Percentiles rank a stretch among this genome's conserved stretches.
phyloP scores from a whole-genome alignment of 2,329 filamentous ascomycete genomes.

The Colletotrichum melonis region DNA sequence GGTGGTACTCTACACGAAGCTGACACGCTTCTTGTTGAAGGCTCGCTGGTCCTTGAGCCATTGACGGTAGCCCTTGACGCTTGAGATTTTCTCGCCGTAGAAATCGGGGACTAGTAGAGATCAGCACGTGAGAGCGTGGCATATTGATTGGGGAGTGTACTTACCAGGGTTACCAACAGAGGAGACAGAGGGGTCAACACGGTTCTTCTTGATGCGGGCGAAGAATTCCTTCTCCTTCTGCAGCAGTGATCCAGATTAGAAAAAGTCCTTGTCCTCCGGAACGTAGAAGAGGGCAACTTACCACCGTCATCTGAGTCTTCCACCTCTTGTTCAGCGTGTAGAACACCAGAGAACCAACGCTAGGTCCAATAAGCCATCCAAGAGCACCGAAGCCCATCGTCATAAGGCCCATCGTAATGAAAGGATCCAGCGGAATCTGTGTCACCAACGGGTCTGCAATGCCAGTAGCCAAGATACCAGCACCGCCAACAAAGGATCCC shows the following conservation, averaged over 20 bases:
- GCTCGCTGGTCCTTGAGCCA: constrained; percentile 98
- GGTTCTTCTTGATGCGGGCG: constrained; percentile 87
- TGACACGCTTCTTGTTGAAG: constrained; percentile 90
- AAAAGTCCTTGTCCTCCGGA: not conserved
- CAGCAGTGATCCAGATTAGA: constrained; percentile 18
- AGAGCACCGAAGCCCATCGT: constrained; percentile 81
- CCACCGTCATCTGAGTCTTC: constrained; percentile 77
- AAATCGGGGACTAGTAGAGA: constrained; percentile 81
- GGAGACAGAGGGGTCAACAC: constrained; percentile 90
- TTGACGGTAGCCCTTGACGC: constrained; percentile 88
- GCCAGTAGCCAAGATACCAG: constrained; percentile 74
- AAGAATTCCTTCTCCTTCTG: constrained; percentile 97
- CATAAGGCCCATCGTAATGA: constrained; percentile 85
- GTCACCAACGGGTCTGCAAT: constrained; percentile 77
- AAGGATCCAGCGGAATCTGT: constrained; percentile 86
- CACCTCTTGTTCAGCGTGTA: constrained; percentile 78
- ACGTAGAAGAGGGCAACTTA: constrained; percentile 50
- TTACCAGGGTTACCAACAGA: constrained; percentile 86
- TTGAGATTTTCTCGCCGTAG: constrained; percentile 98
- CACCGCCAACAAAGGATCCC: constrained; percentile 70
- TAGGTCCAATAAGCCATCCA: constrained; percentile 90
- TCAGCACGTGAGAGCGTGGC: not conserved
- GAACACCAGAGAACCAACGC: constrained; percentile 83
- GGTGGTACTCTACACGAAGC: constrained; percentile 61
- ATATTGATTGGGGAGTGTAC: constrained; percentile 31